phyloP scores from a whole-genome alignment of 176 grass and related monocot species.

The Triticum dicoccoides region DNA sequence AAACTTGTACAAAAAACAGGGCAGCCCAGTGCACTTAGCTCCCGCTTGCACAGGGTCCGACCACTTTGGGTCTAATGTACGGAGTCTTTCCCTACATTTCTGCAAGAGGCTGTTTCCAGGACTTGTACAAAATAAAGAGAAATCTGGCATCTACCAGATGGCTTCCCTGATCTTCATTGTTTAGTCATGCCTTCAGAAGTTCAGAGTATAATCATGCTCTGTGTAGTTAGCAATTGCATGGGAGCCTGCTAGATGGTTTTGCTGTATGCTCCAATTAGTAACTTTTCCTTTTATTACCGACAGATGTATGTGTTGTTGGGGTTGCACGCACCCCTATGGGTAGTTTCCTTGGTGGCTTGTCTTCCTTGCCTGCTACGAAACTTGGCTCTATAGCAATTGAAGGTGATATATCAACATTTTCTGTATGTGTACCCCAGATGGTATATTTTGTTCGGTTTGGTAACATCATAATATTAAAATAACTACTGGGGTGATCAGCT shows the following conservation, averaged over 20 bases:
- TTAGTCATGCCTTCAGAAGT: not conserved
- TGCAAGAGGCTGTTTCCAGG: too few species aligned
- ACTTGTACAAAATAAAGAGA: not conserved
- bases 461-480: not conserved
- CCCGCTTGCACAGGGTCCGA: too few species aligned
- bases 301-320: conserved; percentile 90
- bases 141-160: not conserved
- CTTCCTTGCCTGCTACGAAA: conserved; percentile 84
- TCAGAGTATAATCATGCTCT: not conserved
- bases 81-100: too few species aligned
- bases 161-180: not conserved
- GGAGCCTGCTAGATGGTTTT: not conserved
- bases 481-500: conserved; percentile 36
- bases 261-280: not conserved
- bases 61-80: too few species aligned
- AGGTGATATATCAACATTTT: conserved; percentile 39
- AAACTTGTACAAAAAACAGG: not conserved
- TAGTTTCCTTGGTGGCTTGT: conserved; percentile 78
- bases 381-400: conserved; percentile 76
- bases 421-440: not conserved
- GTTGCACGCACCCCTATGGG: conserved; percentile 89
- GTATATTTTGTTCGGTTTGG: not conserved
- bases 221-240: not conserved
- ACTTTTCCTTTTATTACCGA: conserved; percentile 14
- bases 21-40: too few species aligned